Percentiles rank a stretch among this genome's conserved stretches.
These are phyloP conservation scores for Boletus tomentosulus DNA, from an alignment of 768 basidiomycete genomes.

Conservation along the genomic window DNA sequence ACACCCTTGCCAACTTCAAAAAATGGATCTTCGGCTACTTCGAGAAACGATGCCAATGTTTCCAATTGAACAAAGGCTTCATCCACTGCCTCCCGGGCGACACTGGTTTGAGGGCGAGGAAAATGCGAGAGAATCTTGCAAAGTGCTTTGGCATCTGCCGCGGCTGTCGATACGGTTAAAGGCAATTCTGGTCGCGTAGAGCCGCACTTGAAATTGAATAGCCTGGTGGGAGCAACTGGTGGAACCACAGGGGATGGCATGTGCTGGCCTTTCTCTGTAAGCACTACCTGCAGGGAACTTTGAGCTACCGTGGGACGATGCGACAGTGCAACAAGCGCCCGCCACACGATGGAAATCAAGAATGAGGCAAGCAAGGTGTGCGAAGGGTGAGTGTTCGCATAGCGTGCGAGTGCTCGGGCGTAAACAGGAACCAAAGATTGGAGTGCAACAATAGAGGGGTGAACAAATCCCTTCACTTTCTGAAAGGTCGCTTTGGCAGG, in stretches of 20 bases:
- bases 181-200: conserved; percentile 68
- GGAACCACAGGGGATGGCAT: conserved; percentile 35
- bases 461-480: conserved; percentile 26
- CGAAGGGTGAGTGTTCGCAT: conserved; percentile 48
- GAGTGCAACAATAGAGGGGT: conserved; percentile 59
- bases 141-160: conserved; percentile 58
- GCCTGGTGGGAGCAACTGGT: conserved; percentile 42
- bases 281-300: conserved; percentile 33
- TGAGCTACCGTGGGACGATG: conserved; percentile 49
- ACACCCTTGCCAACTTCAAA: conserved; percentile 17
- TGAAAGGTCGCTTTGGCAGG: conserved; percentile 30
- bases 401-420: conserved; percentile 51
- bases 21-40: conserved; percentile 39
- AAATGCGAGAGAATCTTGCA: conserved; percentile 56
- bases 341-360: conserved; percentile 73
- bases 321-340: conserved; percentile 63
- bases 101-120: conserved; percentile 56
- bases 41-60: conserved; percentile 54
- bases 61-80: conserved; percentile 68
- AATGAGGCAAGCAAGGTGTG: conserved; percentile 65
- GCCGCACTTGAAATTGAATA: conserved; percentile 64
- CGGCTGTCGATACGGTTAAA: conserved; percentile 37
- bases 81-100: conserved; percentile 78
- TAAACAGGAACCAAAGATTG: conserved; percentile 62
- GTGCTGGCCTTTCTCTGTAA: conserved; percentile 41